Evolutionary conservation across 164 flowering plant species (phyloP), one percentile per base, ranked within the genome.

Genomic region (Annona squamosa): DNA sequence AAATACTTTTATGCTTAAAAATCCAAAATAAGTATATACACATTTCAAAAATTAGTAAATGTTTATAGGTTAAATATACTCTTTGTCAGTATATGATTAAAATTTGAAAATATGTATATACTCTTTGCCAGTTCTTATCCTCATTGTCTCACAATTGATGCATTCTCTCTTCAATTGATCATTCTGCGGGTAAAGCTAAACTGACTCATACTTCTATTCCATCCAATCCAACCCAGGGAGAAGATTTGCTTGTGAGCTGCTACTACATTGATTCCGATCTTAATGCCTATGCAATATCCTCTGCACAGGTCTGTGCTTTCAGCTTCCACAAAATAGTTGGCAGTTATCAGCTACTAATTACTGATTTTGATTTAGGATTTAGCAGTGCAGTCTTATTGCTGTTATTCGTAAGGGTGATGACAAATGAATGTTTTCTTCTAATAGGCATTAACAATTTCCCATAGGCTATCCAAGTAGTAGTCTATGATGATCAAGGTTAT

Each of bases 221-320:
- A 46, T 76, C 65, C 65, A 41, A n/a, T n/a, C 57, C 65, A 41
- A 42, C 44, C 48, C 81, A 91, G 98, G 94, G 93, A 67, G 88
- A 84, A 61, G 91, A 90, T 85, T 78, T 91, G 85, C 85, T 76
- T 47, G 98, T 91, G 48, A 89, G 87, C 81, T 93, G 98, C 80
- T 93, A 89, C 70, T 91, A 93, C 81, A 90, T 93, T 65, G 98
- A 93, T 72, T 44, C 70, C 71, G 75, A 90, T 74, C 88, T 91
- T 61, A 91, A 91, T 69, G 92, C 97, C 1, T 89, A 70, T 68
- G 90, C 91, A 46, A 91, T 93, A 72, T 91, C 97, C 48, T 73
- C 94, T 67, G 91, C 97, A 48, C 98, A 91, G 96, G 95, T 91
- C 68, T 19, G 65, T 44, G 57, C 37, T 47, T 37, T 10, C 62